Percentiles rank a stretch among this genome's conserved stretches.
These are phyloP conservation scores for Alternaria ventricosa DNA, from an alignment of 2,329 filamentous ascomycete genomes.

Conservation along the genomic window DNA sequence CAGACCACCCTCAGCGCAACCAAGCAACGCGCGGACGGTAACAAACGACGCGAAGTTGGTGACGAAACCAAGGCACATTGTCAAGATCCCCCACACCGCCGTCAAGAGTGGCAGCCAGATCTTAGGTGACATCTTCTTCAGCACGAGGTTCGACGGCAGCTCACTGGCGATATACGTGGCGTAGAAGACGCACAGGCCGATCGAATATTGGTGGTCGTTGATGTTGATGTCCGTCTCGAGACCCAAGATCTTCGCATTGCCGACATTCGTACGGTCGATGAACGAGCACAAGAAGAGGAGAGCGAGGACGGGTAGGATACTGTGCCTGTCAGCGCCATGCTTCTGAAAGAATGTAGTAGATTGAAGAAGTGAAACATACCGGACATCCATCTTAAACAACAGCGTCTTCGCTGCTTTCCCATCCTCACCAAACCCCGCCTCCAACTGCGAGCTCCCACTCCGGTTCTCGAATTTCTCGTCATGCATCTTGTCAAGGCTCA, in stretches of 20 bases:
- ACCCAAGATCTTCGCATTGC: constrained; percentile 71
- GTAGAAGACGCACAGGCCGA: constrained; percentile 70
- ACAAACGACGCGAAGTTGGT: constrained; percentile 64
- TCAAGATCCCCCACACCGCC: constrained; percentile 64
- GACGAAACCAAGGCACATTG: constrained; percentile 64
- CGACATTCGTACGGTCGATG: constrained; percentile 74
- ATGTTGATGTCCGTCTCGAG: constrained; percentile 64
- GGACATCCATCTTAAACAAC: constrained; percentile 62
- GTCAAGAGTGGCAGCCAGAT: constrained; percentile 67
- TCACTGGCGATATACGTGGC: constrained; percentile 69
- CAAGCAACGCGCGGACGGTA: constrained; percentile 66
- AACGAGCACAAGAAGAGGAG: constrained; percentile 70
- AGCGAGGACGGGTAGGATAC: constrained; percentile 68
- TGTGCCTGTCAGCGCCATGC: constrained; percentile 31
- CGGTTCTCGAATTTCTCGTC: constrained; percentile 34
- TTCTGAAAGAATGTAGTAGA: not conserved
- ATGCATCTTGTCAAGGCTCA: constrained; percentile 28
- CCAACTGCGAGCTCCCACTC: constrained; percentile 21
- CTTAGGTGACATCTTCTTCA: constrained; percentile 66
- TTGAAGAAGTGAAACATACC: constrained; percentile 36
- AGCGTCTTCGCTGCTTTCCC: constrained; percentile 41
- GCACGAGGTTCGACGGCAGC: constrained; percentile 67
- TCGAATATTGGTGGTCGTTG: constrained; percentile 67
- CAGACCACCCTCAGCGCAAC: constrained; percentile 68
- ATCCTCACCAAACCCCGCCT: constrained; percentile 22